phyloP scores from a whole-genome alignment of 148 eudicot genomes.

The Chenopodium quinoa region DNA sequence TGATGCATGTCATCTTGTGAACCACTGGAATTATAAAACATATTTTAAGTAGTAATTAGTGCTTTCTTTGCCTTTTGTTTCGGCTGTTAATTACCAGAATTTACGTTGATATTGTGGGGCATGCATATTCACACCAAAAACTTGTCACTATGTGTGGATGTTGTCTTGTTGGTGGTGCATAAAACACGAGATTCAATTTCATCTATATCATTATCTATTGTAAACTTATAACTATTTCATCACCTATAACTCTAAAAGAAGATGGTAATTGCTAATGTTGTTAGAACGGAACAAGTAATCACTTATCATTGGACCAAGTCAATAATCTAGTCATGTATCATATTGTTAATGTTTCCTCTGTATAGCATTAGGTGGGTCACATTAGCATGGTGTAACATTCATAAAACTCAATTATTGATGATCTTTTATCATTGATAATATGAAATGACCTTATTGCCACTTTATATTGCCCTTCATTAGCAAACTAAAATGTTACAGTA shows the following conservation, averaged over 20 bases:
- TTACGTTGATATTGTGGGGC: background rate
- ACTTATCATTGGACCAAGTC: background rate
- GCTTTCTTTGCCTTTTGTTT: background rate
- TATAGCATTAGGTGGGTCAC: background rate
- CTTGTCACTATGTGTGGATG: too few species aligned
- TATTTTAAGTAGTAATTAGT: background rate
- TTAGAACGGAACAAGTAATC: too few species aligned
- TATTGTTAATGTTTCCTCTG: background rate
- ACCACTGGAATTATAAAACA: background rate
- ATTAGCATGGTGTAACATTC: background rate
- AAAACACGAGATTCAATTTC: too few species aligned
- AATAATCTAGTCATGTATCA: background rate
- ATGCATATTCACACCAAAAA: too few species aligned
- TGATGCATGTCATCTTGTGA: constrained; percentile 20
- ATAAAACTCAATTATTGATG: background rate
- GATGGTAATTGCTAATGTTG: too few species aligned
- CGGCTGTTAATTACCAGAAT: constrained; percentile 1
- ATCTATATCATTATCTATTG: too few species aligned
- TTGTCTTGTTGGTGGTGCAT: too few species aligned
- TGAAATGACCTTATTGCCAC: background rate
- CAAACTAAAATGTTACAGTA: background rate
- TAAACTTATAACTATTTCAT: too few species aligned
- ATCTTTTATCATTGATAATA: background rate
- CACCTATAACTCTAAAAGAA: too few species aligned
- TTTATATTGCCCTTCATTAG: background rate